A percentile compares a stretch with the other conserved stretches of the same genome.
Evolutionary conservation across 768 basidiomycete species (phyloP).

Genomic region (Leccinum obscurum): DNA sequence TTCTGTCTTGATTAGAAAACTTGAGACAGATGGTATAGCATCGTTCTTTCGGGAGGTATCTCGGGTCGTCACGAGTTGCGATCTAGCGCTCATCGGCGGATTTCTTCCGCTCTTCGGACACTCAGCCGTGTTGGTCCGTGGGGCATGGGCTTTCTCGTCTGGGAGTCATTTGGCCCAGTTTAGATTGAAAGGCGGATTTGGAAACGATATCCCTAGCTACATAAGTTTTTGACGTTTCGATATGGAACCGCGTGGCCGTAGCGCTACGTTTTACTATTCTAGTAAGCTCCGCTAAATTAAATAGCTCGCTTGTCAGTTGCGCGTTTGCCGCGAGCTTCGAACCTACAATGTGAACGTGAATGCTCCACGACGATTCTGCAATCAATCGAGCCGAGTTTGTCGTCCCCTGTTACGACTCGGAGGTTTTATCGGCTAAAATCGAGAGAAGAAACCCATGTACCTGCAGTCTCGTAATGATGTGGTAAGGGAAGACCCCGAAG

Average conservation of each 20-base stretch:
- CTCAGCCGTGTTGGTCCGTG: slow-evolving; percentile 78
- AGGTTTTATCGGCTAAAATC: too few relatives aligned
- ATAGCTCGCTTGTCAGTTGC: background rate
- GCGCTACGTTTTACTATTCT: slow-evolving; percentile 4
- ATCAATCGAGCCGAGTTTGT: background rate
- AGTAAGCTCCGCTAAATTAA: slow-evolving; percentile 12
- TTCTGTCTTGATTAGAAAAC: slow-evolving; percentile 35
- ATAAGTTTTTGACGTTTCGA: background rate
- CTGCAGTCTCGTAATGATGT: too few relatives aligned
- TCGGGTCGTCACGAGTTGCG: slow-evolving; percentile 19
- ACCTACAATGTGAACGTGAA: slow-evolving; percentile 17
- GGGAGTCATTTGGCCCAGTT: slow-evolving; percentile 62
- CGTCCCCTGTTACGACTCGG: too few relatives aligned
- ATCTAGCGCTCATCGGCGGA: slow-evolving; percentile 27
- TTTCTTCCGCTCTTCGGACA: slow-evolving; percentile 50
- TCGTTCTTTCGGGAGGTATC: slow-evolving; percentile 46
- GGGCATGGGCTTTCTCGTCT: slow-evolving; percentile 81
- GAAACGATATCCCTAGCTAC: slow-evolving; percentile 2
- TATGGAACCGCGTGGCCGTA: slow-evolving; percentile 6
- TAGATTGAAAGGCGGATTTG: slow-evolving; percentile 19
- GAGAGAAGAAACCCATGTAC: too few relatives aligned
- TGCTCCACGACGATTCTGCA: slow-evolving; percentile 18
- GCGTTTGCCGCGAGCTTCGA: slow-evolving; percentile 11
- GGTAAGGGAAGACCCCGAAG: too few relatives aligned
- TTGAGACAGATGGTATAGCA: slow-evolving; percentile 50